Percentiles rank a stretch among this genome's conserved stretches.
phyloP scores from a whole-genome alignment of 768 basidiomycete species.

The Auriculariales sp. region DNA sequence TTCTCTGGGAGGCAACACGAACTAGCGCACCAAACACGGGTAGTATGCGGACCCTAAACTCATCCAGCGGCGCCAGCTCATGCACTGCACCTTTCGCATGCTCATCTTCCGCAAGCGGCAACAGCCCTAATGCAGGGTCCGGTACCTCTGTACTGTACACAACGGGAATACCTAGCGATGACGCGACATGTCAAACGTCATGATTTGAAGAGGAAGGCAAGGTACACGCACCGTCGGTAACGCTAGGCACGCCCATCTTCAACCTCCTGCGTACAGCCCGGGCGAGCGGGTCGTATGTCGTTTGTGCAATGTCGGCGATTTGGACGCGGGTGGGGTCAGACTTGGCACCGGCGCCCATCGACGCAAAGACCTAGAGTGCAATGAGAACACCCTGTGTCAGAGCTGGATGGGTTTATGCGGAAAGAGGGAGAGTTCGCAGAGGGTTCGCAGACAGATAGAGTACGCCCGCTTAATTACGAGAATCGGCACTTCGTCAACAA shows the following conservation, averaged over 20 bases:
- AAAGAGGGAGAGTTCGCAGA: no score
- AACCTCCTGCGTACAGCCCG: slow-evolving; percentile 66
- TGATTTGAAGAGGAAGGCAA: neutral
- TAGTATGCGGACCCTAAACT: slow-evolving; percentile 85
- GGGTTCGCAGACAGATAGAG: no score
- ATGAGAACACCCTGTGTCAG: neutral
- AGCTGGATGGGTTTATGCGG: no score
- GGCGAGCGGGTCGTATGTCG: slow-evolving; percentile 89
- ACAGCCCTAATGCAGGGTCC: slow-evolving; percentile 59
- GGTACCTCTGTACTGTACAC: slow-evolving; percentile 95
- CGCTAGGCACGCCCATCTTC: slow-evolving; percentile 12
- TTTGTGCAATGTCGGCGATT: slow-evolving; percentile 80
- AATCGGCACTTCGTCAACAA: no score
- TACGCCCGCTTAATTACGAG: no score
- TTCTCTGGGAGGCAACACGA: no score
- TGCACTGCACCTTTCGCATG: slow-evolving; percentile 79
- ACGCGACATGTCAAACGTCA: neutral
- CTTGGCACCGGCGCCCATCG: slow-evolving; percentile 95
- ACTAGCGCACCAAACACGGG: slow-evolving; percentile 63
- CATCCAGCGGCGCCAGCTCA: slow-evolving; percentile 80
- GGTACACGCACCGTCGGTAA: slow-evolving; percentile 11
- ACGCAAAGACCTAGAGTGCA: slow-evolving; percentile 64
- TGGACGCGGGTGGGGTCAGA: slow-evolving; percentile 89
- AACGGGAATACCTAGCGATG: slow-evolving; percentile 50
- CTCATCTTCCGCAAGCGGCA: slow-evolving; percentile 86